These are phyloP conservation scores for Cordia subcordata DNA, from an alignment of 257 asterid genomes.

Conservation along the genomic window DNA sequence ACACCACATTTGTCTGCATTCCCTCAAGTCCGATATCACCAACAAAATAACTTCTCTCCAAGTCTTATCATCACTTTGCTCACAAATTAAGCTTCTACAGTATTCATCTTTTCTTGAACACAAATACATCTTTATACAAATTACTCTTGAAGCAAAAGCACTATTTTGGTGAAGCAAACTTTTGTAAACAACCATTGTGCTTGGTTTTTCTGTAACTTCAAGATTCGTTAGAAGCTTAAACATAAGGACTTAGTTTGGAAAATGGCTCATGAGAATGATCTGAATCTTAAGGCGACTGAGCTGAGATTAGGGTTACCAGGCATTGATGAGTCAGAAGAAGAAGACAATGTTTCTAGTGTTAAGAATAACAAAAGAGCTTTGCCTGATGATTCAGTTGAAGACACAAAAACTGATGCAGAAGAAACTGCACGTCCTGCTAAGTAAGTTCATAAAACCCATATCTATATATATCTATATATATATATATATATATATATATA, in stretches of 20 bases:
- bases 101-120: no score
- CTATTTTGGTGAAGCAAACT: background rate
- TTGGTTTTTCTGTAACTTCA: conserved; percentile 2
- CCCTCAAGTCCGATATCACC: background rate
- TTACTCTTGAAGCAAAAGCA: conserved; percentile 1
- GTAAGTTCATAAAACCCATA: no score
- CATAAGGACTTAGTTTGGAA: conserved; percentile 22
- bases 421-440: conserved; percentile 51
- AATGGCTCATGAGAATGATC: conserved; percentile 25
- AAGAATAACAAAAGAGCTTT: conserved; percentile 48
- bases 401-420: conserved; percentile 21
- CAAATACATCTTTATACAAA: background rate
- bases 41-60: background rate
- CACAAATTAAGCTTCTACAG: no score
- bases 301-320: conserved; percentile 79
- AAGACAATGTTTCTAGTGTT: conserved; percentile 22
- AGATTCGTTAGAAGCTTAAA: background rate
- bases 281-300: conserved; percentile 76
- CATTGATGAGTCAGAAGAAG: conserved; percentile 33
- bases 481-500: no score
- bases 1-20: conserved; percentile 6
- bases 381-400: conserved; percentile 30
- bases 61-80: no score
- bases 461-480: no score
- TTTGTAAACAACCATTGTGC: background rate